phyloP scores from a whole-genome alignment of 139 green algal genomes.

The Tetradesmus lagerheimii region DNA sequence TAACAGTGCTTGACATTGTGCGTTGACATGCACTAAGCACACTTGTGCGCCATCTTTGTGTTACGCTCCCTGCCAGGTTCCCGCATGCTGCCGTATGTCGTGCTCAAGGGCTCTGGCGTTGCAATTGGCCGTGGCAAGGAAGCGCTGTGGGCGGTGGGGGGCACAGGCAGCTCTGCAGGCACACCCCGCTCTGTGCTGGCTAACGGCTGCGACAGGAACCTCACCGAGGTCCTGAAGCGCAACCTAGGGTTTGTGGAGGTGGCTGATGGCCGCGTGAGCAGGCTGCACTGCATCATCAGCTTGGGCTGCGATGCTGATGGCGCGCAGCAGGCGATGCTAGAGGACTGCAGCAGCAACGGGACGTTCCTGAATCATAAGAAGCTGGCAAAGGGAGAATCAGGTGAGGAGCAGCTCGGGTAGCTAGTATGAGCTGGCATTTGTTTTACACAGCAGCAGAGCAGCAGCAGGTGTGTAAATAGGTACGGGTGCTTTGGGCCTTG shows the following conservation, averaged over 20 bases:
- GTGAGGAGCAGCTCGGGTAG: neutral
- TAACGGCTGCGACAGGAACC: conserved; percentile 42
- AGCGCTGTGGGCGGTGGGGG: conserved; percentile 37
- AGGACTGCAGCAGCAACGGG: conserved; percentile 77
- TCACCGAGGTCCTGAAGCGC: conserved; percentile 38
- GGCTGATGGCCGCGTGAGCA: conserved; percentile 70
- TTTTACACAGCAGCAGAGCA: neutral
- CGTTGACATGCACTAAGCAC: too few species aligned
- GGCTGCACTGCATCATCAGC: conserved; percentile 73
- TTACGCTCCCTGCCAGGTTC: conserved; percentile 45
- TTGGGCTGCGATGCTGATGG: conserved; percentile 2
- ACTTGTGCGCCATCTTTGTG: too few species aligned
- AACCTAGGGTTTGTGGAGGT: conserved; percentile 69
- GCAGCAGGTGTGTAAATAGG: neutral
- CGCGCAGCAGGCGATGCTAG: neutral
- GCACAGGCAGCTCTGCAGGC: neutral
- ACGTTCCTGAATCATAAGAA: conserved; percentile 72
- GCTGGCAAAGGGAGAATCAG: conserved; percentile 45
- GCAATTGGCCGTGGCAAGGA: conserved; percentile 61
- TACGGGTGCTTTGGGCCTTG: too few species aligned
- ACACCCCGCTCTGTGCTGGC: conserved; percentile 6
- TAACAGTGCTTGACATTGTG: too few species aligned
- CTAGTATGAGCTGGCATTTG: neutral
- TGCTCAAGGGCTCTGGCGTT: conserved; percentile 60
- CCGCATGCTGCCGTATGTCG: conserved; percentile 59